Conservation (phyloP, 371 early-diverging fungal genomes). For the Chytridium lagenaria region DNA sequence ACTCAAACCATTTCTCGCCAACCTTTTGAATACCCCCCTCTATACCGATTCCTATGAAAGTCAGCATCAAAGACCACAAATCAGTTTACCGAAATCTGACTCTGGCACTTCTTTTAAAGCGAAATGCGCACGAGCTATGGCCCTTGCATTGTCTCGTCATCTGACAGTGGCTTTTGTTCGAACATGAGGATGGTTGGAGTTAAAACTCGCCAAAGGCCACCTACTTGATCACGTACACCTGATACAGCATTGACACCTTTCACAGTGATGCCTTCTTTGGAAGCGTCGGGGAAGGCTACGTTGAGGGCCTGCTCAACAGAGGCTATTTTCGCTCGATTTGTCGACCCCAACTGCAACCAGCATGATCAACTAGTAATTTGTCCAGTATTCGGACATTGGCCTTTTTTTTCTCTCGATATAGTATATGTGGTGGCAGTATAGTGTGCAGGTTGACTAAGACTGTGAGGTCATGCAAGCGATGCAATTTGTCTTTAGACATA, state of each 20-base stretch:
- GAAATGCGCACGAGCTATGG: slow-evolving; percentile 31
- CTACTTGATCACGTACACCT: slow-evolving; percentile 37
- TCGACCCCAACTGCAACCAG: slow-evolving; percentile 34
- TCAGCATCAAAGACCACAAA: background rate
- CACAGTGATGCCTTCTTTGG: slow-evolving; percentile 6
- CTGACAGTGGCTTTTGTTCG: slow-evolving; percentile 30
- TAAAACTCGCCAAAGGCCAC: background rate
- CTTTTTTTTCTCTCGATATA: background rate
- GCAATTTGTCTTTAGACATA: no score
- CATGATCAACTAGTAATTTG: slow-evolving; percentile 9
- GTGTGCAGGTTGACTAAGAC: no score
- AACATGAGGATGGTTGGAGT: background rate
- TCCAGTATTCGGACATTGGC: background rate
- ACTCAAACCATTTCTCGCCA: slow-evolving; percentile 34
- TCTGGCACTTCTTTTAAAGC: slow-evolving; percentile 21
- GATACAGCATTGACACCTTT: slow-evolving; percentile 24
- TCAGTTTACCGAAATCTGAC: slow-evolving; percentile 30
- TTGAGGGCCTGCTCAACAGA: slow-evolving; percentile 24
- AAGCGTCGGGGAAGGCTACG: slow-evolving; percentile 3
- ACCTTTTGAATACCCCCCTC: slow-evolving; percentile 41
- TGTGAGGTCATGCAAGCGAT: no score
- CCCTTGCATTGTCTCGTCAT: slow-evolving; percentile 38
- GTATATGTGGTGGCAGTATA: no score
- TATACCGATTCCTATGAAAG: slow-evolving; percentile 31
- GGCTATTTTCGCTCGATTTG: slow-evolving; percentile 33